Evolutionary conservation across 495 filamentous ascomycete species (phyloP).

Genomic region (Glutinoglossum americanum): DNA sequence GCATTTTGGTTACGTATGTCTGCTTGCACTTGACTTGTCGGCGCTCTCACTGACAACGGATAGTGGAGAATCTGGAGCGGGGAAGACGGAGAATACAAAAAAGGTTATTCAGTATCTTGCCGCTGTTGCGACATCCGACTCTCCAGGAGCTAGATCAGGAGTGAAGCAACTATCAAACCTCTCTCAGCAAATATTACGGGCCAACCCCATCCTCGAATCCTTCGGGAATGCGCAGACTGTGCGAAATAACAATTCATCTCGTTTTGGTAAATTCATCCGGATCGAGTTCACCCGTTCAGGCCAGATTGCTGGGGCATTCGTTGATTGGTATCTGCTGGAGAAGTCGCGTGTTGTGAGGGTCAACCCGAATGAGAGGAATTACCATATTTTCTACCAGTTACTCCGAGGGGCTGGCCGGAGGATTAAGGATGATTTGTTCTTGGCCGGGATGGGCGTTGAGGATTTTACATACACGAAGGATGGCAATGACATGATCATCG

Average conservation of each 20-base stretch:
- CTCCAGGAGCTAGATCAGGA: slow-evolving; percentile 35
- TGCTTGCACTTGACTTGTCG: neutral
- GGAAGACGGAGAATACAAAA: slow-evolving; percentile 98
- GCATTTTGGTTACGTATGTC: slow-evolving; percentile 75
- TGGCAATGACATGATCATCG: slow-evolving; percentile 74
- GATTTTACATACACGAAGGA: slow-evolving; percentile 83
- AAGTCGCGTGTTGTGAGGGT: slow-evolving; percentile 89
- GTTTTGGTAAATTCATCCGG: slow-evolving; percentile 97
- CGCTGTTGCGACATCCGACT: slow-evolving; percentile 72
- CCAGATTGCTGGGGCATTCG: slow-evolving; percentile 86
- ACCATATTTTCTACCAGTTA: slow-evolving; percentile 96
- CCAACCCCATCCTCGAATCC: slow-evolving; percentile 94
- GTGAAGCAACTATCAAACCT: slow-evolving; percentile 57
- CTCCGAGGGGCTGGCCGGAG: slow-evolving; percentile 55
- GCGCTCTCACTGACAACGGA: neutral
- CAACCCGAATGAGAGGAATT: slow-evolving; percentile 74
- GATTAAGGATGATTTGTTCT: slow-evolving; percentile 52
- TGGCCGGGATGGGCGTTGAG: slow-evolving; percentile 49
- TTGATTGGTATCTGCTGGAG: slow-evolving; percentile 96
- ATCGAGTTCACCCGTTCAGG: slow-evolving; percentile 86
- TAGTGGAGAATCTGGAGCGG: slow-evolving; percentile 86
- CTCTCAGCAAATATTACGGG: slow-evolving; percentile 90
- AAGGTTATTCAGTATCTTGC: slow-evolving; percentile 99
- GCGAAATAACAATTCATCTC: slow-evolving; percentile 93
- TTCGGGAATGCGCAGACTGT: slow-evolving; percentile 98